A percentile compares a stretch with the other conserved stretches of the same genome.
Evolutionary conservation across 108 stramenopile genomes (phyloP).

Genomic region (Poteriospumella lacustris): DNA sequence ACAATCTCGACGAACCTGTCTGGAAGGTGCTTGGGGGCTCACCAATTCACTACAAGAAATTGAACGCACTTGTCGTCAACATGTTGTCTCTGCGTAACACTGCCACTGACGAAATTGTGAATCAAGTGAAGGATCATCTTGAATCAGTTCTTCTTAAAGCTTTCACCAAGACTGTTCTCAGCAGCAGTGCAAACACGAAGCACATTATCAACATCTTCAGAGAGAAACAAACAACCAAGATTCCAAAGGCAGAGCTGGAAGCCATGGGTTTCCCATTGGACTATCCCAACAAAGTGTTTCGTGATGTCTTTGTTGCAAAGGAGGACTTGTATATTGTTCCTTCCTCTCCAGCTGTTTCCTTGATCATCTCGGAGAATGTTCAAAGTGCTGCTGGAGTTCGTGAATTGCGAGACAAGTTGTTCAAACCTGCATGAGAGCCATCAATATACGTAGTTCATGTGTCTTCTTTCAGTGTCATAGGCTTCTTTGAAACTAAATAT

Average conservation of each 20-base stretch:
- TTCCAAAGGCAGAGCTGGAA: background rate
- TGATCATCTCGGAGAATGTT: background rate
- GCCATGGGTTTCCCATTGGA: background rate
- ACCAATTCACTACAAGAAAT: conserved; percentile 12
- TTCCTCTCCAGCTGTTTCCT: conserved; percentile 2
- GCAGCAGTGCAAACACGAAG: background rate
- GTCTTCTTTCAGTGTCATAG: no score
- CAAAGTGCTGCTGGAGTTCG: background rate
- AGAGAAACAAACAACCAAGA: background rate
- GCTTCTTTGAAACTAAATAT: no score
- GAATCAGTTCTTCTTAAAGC: conserved; percentile 15
- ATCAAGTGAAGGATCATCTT: conserved; percentile 26
- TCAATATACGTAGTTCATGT: background rate
- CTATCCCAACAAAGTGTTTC: background rate
- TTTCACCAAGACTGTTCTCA: conserved; percentile 20
- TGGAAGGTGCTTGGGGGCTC: conserved; percentile 25
- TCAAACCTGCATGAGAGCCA: background rate
- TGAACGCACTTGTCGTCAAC: background rate
- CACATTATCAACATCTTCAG: background rate
- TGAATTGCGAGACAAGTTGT: conserved; percentile 3
- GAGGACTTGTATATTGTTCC: background rate
- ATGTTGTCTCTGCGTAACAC: conserved; percentile 16
- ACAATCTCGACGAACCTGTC: conserved; percentile 26
- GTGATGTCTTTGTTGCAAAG: background rate
- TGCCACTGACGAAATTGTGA: conserved; percentile 17